Evolutionary conservation across 306 rosid species (phyloP), one percentile per base, ranked within the genome.

Genomic region (Castanea crenata): DNA sequence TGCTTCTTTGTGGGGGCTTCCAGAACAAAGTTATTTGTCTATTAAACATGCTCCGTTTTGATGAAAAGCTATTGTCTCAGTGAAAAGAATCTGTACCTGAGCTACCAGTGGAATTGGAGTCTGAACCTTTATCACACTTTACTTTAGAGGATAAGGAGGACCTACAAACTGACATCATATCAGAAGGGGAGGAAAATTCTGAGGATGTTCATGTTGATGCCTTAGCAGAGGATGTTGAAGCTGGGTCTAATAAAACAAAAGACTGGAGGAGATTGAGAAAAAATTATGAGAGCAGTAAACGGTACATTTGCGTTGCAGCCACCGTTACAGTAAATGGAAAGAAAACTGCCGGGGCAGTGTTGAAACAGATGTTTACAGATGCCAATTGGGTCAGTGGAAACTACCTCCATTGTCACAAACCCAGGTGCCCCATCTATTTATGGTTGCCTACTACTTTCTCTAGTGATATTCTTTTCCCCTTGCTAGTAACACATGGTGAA

Each of bases 321-420:
- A 95, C 99, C 59, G 98, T 95, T 83, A 97, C 98, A 13, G 85
- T 83, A 64, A 95, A 95, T 83, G 99, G 98, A 79, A 95, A 92
- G 92, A 92, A 89, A 87, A 92, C 99, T 63, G 98, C 98, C 4
- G 98, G 98, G 71, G 91, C 81, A 55, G 76, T 90, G 69, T 81
- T 95, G 85, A 91, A 92, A 74, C 80, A 91, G 74, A 85, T 92
- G 97, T 95, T 91, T 89, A 90, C 99, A 23, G 89, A 85, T 82
- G 94, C 97, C 57, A 74, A 58, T 49, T 91, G 98, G 99, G 94
- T 95, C 84, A 90, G 88, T 19, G 98, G 98, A 78, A 90, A 90
- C 72, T 95, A 89, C 82, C 98, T 95, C 75, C 99, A 95, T 81
- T 77, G 98, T 83, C 98, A 95, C 90, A 95, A 87, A 74, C 97